phyloP scores from a whole-genome alignment of 1,284 basidiomycete species.

The Anthracocystis panici-leucophaei region DNA sequence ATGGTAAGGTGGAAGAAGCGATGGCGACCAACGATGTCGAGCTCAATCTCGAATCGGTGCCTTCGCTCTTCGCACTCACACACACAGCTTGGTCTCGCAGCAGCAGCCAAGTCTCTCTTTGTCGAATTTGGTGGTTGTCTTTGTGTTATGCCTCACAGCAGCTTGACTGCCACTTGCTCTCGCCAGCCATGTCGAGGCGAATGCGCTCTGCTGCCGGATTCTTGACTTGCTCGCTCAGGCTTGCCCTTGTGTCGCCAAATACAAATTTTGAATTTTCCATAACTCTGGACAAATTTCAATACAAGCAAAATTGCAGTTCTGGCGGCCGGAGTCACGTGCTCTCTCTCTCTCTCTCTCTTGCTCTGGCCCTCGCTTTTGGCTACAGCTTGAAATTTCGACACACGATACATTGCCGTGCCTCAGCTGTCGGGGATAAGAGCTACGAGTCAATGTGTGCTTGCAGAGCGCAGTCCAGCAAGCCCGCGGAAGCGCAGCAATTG shows the following conservation, averaged over 20 bases:
- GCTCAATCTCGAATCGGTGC: slow-evolving; percentile 29
- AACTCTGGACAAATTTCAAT: neutral
- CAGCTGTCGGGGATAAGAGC: slow-evolving; percentile 9
- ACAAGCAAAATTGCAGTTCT: neutral
- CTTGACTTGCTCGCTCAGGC: too few species aligned
- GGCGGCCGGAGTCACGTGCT: slow-evolving; percentile 7
- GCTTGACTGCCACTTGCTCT: too few species aligned
- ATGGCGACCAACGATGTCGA: slow-evolving; percentile 22
- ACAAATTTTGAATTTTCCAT: neutral
- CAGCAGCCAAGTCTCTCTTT: slow-evolving; percentile 6
- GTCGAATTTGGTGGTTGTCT: neutral
- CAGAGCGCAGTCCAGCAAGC: slow-evolving; percentile 5
- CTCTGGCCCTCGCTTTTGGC: neutral
- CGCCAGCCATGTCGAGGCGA: neutral
- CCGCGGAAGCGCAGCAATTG: slow-evolving; percentile 11
- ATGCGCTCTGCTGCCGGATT: neutral
- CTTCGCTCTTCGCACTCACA: slow-evolving; percentile 3
- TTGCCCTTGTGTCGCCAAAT: neutral
- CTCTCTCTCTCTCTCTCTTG: too few species aligned
- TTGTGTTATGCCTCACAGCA: neutral
- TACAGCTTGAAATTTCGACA: neutral
- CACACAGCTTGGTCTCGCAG: neutral
- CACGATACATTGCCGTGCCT: slow-evolving; percentile 9
- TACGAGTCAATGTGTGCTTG: neutral
- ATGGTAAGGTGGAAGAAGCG: slow-evolving; percentile 50